A percentile compares a stretch with the other conserved stretches of the same genome.
These are phyloP conservation scores for Fraxinus pennsylvanica DNA, from an alignment of 257 asterid genomes.

Conservation along the genomic window DNA sequence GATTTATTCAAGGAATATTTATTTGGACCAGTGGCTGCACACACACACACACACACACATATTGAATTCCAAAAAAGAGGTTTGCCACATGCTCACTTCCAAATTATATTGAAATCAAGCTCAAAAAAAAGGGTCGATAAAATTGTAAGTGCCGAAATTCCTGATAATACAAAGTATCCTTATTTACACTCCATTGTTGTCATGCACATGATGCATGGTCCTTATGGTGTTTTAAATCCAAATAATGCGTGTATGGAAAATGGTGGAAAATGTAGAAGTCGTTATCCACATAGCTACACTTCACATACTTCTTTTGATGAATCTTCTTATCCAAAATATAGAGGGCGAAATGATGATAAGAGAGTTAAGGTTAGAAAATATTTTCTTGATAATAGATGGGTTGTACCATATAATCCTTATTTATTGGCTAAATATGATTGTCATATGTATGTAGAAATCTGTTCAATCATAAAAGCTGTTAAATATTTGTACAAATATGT, in stretches of 20 bases:
- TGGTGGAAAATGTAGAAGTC: background rate
- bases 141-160: too few species aligned
- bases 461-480: background rate
- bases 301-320: background rate
- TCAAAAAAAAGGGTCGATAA: too few species aligned
- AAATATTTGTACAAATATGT: slow-evolving; percentile 24
- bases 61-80: too few species aligned
- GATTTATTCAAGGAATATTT: too few species aligned
- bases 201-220: background rate
- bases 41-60: too few species aligned
- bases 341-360: background rate
- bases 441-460: slow-evolving; percentile 18
- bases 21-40: too few species aligned
- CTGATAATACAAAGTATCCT: too few species aligned
- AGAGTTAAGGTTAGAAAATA: background rate
- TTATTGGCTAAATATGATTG: slow-evolving; percentile 2
- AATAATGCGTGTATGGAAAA: background rate
- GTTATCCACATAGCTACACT: background rate
- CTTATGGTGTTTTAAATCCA: background rate
- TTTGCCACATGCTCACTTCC: too few species aligned
- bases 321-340: slow-evolving; percentile 2
- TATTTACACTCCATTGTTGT: too few species aligned
- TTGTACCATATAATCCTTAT: slow-evolving; percentile 19
- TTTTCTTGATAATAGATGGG: background rate
- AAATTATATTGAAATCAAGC: too few species aligned